phyloP scores from a whole-genome alignment of 2,329 filamentous ascomycete species.

The Colletotrichum australisinense region DNA sequence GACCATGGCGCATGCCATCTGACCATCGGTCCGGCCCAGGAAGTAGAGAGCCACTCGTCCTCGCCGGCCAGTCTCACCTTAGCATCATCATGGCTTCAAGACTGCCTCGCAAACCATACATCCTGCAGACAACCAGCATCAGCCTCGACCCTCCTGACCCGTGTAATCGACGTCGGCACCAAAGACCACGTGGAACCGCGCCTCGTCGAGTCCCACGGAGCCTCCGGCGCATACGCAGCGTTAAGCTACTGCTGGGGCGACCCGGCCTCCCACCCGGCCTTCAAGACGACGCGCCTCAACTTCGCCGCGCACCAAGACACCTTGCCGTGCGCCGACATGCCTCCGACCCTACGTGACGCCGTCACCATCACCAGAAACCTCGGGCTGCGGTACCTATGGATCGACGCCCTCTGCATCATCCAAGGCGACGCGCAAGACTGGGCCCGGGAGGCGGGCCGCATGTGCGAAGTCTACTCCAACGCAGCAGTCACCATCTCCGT shows the following conservation, averaged over 20 bases:
- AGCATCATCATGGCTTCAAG: neutral
- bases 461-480: neutral
- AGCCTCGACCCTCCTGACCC: neutral
- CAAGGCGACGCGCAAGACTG: neutral
- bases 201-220: neutral
- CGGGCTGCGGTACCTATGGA: neutral
- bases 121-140: neutral
- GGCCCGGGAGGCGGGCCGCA: neutral
- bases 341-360: neutral
- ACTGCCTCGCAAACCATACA: neutral
- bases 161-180: neutral
- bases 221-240: neutral
- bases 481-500: neutral
- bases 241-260: slow-evolving; percentile 14
- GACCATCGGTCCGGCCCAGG: neutral
- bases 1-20: neutral
- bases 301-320: neutral
- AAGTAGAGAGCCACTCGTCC: neutral
- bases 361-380: neutral
- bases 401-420: slow-evolving; percentile 12
- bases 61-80: neutral
- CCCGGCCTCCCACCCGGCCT: neutral
- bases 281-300: neutral
- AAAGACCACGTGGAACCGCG: too few species aligned
- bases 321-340: neutral